Percentiles rank a stretch among this genome's conserved stretches.
phyloP scores from a whole-genome alignment of 768 basidiomycete genomes.

The Leccinum ochraceum region DNA sequence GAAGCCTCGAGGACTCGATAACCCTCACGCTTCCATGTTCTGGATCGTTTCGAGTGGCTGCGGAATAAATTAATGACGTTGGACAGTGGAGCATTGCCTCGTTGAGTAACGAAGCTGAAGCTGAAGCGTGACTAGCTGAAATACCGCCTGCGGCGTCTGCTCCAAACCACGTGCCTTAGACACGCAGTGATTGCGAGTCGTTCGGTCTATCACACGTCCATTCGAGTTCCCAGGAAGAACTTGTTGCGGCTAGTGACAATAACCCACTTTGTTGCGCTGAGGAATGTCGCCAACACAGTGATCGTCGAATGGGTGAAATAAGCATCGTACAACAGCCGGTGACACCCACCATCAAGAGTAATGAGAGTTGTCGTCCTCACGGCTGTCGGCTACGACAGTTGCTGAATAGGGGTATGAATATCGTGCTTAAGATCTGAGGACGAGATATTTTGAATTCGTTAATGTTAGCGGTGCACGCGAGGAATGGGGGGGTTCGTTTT shows the following conservation, averaged over 20 bases:
- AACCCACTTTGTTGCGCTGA: neutral
- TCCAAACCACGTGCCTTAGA: neutral
- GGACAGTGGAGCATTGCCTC: neutral
- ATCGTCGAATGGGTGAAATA: neutral
- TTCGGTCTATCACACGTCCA: neutral
- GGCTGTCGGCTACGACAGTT: neutral
- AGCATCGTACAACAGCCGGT: neutral
- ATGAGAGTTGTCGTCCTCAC: neutral
- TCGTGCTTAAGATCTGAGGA: neutral
- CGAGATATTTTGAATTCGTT: neutral
- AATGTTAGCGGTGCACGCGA: neutral
- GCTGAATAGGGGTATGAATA: neutral
- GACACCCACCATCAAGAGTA: neutral
- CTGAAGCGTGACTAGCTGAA: no score
- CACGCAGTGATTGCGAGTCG: neutral
- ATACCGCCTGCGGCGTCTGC: neutral
- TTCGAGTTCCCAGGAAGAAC: neutral
- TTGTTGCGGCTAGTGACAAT: neutral
- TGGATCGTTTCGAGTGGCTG: neutral
- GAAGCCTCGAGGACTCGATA: neutral
- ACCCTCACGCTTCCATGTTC: neutral
- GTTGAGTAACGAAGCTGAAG: neutral
- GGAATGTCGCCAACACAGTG: neutral
- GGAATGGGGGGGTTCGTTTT: neutral
- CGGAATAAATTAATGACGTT: neutral